Percentiles rank a stretch among this genome's conserved stretches.
These are phyloP conservation scores for Chrysoporthe cubensis DNA, from an alignment of 2,329 filamentous ascomycete species.

Conservation along the genomic window DNA sequence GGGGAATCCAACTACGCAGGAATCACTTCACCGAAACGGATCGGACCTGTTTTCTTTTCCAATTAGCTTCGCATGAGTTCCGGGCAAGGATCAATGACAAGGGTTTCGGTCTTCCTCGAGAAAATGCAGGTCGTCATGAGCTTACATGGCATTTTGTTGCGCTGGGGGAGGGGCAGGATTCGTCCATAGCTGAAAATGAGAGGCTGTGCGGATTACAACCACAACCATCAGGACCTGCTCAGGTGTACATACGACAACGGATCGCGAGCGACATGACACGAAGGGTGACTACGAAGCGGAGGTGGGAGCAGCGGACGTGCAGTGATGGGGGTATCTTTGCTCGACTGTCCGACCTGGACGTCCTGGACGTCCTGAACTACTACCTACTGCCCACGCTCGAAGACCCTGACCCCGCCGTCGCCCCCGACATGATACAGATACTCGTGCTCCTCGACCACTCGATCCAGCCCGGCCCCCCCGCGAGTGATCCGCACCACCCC, in stretches of 20 bases:
- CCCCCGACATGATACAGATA: conserved; percentile 79
- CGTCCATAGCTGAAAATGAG: conserved; percentile 29
- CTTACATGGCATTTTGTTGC: conserved; percentile 27
- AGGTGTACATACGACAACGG: neutral
- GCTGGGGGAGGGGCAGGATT: conserved; percentile 20
- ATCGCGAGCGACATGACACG: conserved; percentile 12
- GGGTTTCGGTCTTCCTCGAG: conserved; percentile 25
- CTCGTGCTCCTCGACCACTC: conserved; percentile 63
- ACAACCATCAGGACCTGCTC: conserved; percentile 12
- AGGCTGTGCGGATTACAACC: conserved; percentile 25
- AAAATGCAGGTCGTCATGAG: conserved; percentile 29
- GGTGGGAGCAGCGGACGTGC: neutral
- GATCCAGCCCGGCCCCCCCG: conserved; percentile 45
- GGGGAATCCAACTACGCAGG: conserved; percentile 36
- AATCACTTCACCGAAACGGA: conserved; percentile 23
- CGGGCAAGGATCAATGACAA: conserved; percentile 25
- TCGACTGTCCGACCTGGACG: neutral
- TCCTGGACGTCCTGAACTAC: neutral
- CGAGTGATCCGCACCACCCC: conserved; percentile 79
- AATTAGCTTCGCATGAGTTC: conserved; percentile 27
- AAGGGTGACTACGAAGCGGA: neutral
- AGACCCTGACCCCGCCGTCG: conserved; percentile 81
- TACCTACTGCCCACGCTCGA: conserved; percentile 72
- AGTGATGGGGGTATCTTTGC: conserved; percentile 32
- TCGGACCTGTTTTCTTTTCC: conserved; percentile 28